Base-by-base conservation (phyloP, 306 rosid genomes). In the Dalbergia oliveri region DNA sequence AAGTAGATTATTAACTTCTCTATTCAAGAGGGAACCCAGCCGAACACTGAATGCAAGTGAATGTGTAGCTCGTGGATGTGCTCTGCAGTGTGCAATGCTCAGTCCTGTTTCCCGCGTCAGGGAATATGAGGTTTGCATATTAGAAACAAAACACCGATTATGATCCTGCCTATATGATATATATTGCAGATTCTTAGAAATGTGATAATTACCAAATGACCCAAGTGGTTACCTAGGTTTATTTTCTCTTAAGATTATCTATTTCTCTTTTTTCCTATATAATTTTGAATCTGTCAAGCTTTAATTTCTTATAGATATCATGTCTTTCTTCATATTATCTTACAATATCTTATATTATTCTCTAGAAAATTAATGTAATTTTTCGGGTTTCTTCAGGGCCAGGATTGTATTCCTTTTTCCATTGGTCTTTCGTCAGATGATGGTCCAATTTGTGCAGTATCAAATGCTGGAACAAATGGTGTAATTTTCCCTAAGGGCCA, bases 61-160 rank as follows among this genome's bases (percentile, higher is more conserved):
- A 82, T 93, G 98, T 78, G 97, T 95, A 62, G 99, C 94, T 78
- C 98, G 97, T 62, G 99, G 98, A 63, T 95, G 97, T 72, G 98
- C 99, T 84, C 93, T 95, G 44, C 94, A 91, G 79, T 91, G 99
- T 86, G 99, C 99, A 39, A 95, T 91, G 97, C 97, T 90, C 12
- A 91, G 97, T 84, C 98, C 97, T 47, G 82, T 81, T 80, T 91
- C 90, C 41, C 92, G 84, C 13, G 92, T 90, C 87, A 86, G 83
- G 85, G 97, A 95, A 73, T 95, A 91, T 43, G 93, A 95, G 99
- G 99, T 95, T 77, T 81, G 95, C 85, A 75, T 53, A 41, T 54
- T 51, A 18, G 45, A 21, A 21, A 81, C 66, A 77, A 69, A 37
- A 31, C 79, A 16, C 18, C 21, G 19, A 73, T 85, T 75, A 73